These are phyloP conservation scores for Aspergillus mulundensis DNA, from an alignment of 495 filamentous ascomycete genomes.

Conservation along the genomic window DNA sequence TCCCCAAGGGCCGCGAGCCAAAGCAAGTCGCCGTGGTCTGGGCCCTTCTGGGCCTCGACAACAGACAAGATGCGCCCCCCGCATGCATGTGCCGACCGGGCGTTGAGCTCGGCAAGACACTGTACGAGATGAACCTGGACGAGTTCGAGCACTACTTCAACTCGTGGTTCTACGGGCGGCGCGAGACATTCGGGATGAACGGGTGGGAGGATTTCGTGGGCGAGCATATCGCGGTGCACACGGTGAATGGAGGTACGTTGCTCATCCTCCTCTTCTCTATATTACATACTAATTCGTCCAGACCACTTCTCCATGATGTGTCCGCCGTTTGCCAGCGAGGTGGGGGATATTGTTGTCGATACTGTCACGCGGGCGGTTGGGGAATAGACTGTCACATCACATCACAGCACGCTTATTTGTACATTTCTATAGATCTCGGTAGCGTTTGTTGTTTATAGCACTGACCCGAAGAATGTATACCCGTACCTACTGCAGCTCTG, in stretches of 20 bases:
- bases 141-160: not conserved
- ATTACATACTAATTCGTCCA: not conserved
- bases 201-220: slow-evolving; percentile 3
- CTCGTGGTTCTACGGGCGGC: slow-evolving; percentile 6
- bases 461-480: no score
- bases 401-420: no score
- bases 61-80: not conserved
- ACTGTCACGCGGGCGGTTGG: not conserved
- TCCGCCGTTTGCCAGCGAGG: not conserved
- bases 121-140: not conserved
- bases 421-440: no score
- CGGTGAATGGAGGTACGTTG: not conserved
- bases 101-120: not conserved
- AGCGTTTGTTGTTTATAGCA: no score
- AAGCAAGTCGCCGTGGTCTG: not conserved
- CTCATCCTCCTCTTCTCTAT: not conserved
- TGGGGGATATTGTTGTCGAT: not conserved
- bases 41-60: not conserved
- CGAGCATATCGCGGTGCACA: not conserved
- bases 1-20: not conserved
- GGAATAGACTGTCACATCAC: not conserved
- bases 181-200: slow-evolving; percentile 3
- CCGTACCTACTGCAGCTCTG: no score
- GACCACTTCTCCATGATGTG: not conserved
- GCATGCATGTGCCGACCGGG: not conserved